These are phyloP conservation scores for Pyrenula massariospora DNA, from an alignment of 495 filamentous ascomycete genomes.

Conservation along the genomic window DNA sequence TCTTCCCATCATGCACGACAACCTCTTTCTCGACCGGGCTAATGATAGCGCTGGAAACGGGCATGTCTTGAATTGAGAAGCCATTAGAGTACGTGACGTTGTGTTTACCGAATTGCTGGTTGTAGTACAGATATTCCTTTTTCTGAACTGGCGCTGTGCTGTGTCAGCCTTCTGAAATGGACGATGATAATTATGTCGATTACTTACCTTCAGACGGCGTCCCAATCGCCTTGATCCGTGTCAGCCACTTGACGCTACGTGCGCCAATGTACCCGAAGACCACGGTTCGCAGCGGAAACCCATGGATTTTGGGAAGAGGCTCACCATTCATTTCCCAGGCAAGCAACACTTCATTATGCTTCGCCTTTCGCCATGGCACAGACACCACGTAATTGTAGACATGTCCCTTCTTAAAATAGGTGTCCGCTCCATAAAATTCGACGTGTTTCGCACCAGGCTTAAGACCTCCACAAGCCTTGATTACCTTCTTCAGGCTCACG, in stretches of 20 bases:
- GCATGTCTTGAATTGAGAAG: conserved; percentile 54
- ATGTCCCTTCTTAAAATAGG: conserved; percentile 47
- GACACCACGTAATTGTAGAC: conserved; percentile 45
- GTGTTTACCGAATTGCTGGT: conserved; percentile 47
- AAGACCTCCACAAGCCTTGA: conserved; percentile 47
- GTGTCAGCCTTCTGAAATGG: too few relatives aligned
- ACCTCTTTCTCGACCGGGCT: conserved; percentile 37
- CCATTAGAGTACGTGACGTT: conserved; percentile 39
- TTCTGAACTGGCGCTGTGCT: conserved; percentile 27
- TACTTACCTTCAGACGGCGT: conserved; percentile 17
- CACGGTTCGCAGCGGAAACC: conserved; percentile 41
- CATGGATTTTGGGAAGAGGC: conserved; percentile 45
- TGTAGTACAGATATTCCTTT: conserved; percentile 49
- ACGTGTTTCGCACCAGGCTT: conserved; percentile 37
- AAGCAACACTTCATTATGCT: conserved; percentile 43
- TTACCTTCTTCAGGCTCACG: conserved; percentile 47
- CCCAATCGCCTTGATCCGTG: conserved; percentile 35
- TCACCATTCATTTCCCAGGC: conserved; percentile 53
- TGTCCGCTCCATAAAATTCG: conserved; percentile 48
- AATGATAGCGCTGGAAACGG: conserved; percentile 49
- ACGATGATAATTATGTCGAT: too few relatives aligned
- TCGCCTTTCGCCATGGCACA: conserved; percentile 45
- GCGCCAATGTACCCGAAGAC: conserved; percentile 40
- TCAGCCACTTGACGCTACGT: conserved; percentile 45
- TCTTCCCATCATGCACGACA: conserved; percentile 40